Conservation (phyloP, 108 stramenopile genomes). For the Pseudonitzschia delicatissima region DNA sequence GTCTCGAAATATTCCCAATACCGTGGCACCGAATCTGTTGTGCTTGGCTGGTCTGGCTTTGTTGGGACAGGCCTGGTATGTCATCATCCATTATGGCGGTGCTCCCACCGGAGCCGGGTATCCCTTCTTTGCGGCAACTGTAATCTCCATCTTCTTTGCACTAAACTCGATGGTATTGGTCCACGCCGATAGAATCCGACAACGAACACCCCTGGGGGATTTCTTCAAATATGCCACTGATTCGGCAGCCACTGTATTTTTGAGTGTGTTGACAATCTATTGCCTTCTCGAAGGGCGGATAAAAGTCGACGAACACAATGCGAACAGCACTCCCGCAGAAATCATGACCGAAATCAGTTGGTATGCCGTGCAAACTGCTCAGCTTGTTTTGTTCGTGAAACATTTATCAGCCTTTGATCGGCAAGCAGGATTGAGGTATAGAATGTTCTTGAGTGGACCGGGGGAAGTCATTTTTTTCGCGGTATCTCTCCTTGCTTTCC, state of each 20-base stretch:
- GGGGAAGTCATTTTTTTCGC: conserved; percentile 76
- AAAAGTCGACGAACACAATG: neutral
- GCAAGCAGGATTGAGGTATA: conserved; percentile 81
- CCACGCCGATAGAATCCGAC: conserved; percentile 84
- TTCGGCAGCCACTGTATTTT: conserved; percentile 78
- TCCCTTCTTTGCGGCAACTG: conserved; percentile 76
- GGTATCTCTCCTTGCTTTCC: conserved; percentile 53
- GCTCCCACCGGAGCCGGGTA: conserved; percentile 23
- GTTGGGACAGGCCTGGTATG: conserved; percentile 83
- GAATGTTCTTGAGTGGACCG: conserved; percentile 74
- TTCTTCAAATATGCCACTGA: conserved; percentile 88
- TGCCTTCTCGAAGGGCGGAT: conserved; percentile 36
- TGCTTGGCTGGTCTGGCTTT: conserved; percentile 65
- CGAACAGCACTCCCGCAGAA: conserved; percentile 43
- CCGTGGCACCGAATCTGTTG: conserved; percentile 82
- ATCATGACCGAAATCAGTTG: conserved; percentile 61
- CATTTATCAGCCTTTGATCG: conserved; percentile 84
- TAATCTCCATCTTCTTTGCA: conserved; percentile 75
- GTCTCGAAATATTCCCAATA: conserved; percentile 63
- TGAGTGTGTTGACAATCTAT: conserved; percentile 73
- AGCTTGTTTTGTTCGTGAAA: conserved; percentile 81
- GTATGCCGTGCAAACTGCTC: conserved; percentile 85
- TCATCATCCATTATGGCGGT: conserved; percentile 66
- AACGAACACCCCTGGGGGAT: conserved; percentile 78
- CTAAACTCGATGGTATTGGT: conserved; percentile 56